Base-by-base conservation (phyloP, 1,139 yeast species). In the Tardiomyces depauwii region DNA sequence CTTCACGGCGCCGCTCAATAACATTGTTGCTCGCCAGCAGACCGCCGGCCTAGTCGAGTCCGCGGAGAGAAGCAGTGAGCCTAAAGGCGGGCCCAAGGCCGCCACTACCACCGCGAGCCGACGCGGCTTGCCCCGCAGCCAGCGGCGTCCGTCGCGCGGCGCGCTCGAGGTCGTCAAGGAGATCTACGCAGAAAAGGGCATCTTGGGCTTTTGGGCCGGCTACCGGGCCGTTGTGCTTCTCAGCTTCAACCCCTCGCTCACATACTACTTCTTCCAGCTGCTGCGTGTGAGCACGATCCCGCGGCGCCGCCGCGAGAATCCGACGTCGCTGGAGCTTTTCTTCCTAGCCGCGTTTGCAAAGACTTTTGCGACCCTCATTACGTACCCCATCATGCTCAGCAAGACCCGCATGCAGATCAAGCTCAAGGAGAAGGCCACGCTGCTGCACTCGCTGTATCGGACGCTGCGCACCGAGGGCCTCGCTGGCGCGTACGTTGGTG, bases 321-420 rank as follows among this genome's bases (percentile, higher is more conserved):
- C 64, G 11, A 52, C 60, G 9, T 49, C 55, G 13, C 16, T 48
- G 12, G 58, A 58, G 43, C 52, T 62, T 28, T 63, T 63, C 48
- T 51, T 59, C 40, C 44, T 60, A 11, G 62, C 65, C 1, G 67
- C 67, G 1, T 47, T 56, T 30, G 66, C 67, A 2, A 63, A 63
- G 52, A 56, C 65, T 2, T 41, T 63, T 44, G 66, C 66, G 12
- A 58, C 63, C 12, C 39, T 62, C 39, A 49, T 63, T 44, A 63
- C 66, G 10, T 63, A 63, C 47, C 67, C 67, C 2, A 51, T 62
- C 43, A 61, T 63, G 44, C 74, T 87, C 65, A 73, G 80, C 52
- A 74, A 74, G 57, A 86, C 89, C 54, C 77, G 88, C 69, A 73
- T 85, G 62, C 96, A 87, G 67, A 94, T 85, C 64, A 79, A 72